Conservation (phyloP, 1,284 basidiomycete genomes). For the Puccinia horiana region DNA sequence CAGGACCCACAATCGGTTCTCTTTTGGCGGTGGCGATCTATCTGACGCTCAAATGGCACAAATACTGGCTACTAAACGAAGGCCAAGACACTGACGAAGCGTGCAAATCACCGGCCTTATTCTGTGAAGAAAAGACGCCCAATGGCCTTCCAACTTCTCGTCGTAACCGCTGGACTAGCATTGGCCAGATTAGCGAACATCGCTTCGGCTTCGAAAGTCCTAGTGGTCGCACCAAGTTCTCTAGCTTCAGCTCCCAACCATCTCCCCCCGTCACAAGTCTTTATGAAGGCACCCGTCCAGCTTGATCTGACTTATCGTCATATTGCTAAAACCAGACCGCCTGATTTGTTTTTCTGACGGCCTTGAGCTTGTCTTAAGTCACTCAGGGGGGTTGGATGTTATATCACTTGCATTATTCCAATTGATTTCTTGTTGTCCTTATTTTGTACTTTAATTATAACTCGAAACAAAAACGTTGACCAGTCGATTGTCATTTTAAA, state of each 20-base stretch:
- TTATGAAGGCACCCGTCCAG: constrained; percentile 27
- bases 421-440: no score
- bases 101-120: constrained; percentile 44
- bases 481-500: no score
- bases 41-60: constrained; percentile 33
- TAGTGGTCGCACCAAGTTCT: constrained; percentile 22
- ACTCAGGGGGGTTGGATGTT: no score
- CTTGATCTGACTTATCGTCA: not conserved
- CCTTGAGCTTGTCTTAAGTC: no score
- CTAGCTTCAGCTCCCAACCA: constrained; percentile 28
- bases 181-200: constrained; percentile 30
- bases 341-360: not conserved
- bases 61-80: constrained; percentile 47
- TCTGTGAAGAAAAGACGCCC: constrained; percentile 35
- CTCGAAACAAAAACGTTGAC: no score
- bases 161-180: constrained; percentile 20
- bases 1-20: constrained; percentile 42
- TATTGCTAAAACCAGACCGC: not conserved
- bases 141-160: constrained; percentile 1
- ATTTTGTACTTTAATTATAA: no score
- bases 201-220: constrained; percentile 19
- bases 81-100: constrained; percentile 47
- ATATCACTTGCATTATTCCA: no score
- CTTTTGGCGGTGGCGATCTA: constrained; percentile 46
- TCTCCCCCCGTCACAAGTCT: constrained; percentile 27